These are phyloP conservation scores for Oryza brachyantha DNA, from an alignment of 176 grass and related monocot genomes.

Conservation along the genomic window DNA sequence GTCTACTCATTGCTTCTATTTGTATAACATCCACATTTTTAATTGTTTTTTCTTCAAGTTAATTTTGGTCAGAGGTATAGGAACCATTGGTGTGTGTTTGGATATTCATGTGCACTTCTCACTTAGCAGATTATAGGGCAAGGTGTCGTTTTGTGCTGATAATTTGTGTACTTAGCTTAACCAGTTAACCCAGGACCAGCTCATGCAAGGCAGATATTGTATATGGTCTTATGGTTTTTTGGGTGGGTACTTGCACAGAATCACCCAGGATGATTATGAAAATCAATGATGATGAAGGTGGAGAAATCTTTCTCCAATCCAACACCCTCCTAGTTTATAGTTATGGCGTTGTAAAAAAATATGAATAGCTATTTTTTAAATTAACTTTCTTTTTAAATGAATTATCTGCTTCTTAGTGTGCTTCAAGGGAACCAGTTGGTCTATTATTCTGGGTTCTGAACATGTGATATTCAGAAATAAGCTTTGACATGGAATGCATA, in stretches of 20 bases:
- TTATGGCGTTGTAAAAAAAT: neutral
- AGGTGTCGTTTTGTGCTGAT: constrained; percentile 5
- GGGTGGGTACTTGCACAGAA: neutral
- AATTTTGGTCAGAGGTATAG: neutral
- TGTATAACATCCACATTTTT: neutral
- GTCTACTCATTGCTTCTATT: constrained; percentile 8
- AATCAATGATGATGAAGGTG: neutral
- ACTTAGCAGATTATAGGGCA: neutral
- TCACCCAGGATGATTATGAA: constrained; percentile 29
- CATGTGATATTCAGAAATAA: constrained; percentile 18
- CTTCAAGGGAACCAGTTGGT: constrained; percentile 4
- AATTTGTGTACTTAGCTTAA: constrained; percentile 9
- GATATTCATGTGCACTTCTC: constrained; percentile 20
- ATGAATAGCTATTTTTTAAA: neutral
- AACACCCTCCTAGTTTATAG: neutral
- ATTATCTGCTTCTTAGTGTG: constrained; percentile 11
- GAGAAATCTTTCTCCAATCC: constrained; percentile 5
- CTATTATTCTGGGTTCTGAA: neutral
- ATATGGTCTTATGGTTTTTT: constrained; percentile 20
- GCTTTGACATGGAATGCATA: constrained; percentile 27
- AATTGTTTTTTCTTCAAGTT: constrained; percentile 21
- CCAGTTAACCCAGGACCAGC: constrained; percentile 1
- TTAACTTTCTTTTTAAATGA: neutral
- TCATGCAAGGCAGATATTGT: neutral
- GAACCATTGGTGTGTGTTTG: neutral